These are phyloP conservation scores for Fusarium sarcochroum DNA, from an alignment of 2,329 filamentous ascomycete species.

Conservation along the genomic window DNA sequence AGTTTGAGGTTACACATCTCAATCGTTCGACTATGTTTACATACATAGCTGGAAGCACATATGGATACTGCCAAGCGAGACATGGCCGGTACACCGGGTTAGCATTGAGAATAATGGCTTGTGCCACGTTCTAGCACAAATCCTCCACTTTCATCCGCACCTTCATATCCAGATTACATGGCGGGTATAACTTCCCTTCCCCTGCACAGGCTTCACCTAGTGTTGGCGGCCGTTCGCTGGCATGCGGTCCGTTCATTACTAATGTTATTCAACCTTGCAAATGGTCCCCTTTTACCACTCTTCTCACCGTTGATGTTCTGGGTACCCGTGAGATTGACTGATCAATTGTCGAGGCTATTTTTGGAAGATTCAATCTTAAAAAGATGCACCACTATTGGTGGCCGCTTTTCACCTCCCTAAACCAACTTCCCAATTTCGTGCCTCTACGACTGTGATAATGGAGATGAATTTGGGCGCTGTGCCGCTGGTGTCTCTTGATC, in stretches of 20 bases:
- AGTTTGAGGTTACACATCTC: not conserved
- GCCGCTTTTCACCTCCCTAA: constrained; percentile 13
- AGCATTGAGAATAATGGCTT: constrained; percentile 37
- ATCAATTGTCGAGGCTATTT: constrained; percentile 35
- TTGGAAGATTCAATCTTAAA: constrained; percentile 44
- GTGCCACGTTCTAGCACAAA: constrained; percentile 32
- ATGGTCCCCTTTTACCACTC: constrained; percentile 5
- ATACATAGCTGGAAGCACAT: not conserved
- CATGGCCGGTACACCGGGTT: constrained; percentile 6
- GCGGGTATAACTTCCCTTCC: constrained; percentile 4
- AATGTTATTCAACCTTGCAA: constrained; percentile 23
- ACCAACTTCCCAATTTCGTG: constrained; percentile 2
- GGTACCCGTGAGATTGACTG: constrained; percentile 27
- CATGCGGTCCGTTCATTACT: constrained; percentile 31
- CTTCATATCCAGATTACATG: constrained; percentile 5
- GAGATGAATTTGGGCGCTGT: constrained; percentile 8
- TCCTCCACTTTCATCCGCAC: not conserved
- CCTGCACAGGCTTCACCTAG: constrained; percentile 17
- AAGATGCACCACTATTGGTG: constrained; percentile 23
- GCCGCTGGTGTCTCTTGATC: constrained; percentile 10
- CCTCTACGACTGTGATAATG: not conserved
- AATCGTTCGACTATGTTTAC: not conserved
- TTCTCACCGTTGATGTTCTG: not conserved
- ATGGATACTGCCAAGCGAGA: not conserved
- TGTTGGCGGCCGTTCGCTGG: constrained; percentile 27